Evolutionary conservation across 2,329 filamentous ascomycete species (phyloP), one percentile per base, ranked within the genome.

Genomic region (Thelonectria rubi): DNA sequence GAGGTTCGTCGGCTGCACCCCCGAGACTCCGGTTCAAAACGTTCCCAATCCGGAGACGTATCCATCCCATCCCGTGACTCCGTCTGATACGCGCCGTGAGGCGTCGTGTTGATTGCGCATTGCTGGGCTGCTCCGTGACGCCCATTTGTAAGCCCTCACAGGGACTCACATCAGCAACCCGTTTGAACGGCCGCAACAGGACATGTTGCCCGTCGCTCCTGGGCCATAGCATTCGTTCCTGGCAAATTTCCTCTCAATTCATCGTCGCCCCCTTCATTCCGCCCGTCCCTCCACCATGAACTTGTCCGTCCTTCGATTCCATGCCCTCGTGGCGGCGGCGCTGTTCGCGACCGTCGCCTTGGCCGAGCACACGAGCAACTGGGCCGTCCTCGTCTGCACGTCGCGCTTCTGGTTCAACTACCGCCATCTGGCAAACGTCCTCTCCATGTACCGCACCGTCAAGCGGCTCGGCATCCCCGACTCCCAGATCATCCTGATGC

Each of bases 381-480:
- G 95, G 95, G 95, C 95, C 10, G 95, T 99, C 64, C 89, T 99
- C n/a, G 95, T 99, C 61, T 95, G 92, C 67, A 99, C 95, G 6
- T 99, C 95, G 55, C 91, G 95, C 55, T 99, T 99, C 84, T 99
- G 95, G 95, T 99, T 99, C 88, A 99, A 99, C 81, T 99, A 99
- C 80, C 91, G 95, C 60, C 95, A 99, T 78, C 90, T 99, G 54
- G 94, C 95, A 77, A 99, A 99, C 80, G 95, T 97, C 17, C 88
- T 99, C 63, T 97, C 94, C 62, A 89, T 99, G 66, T 99, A 99
- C 80, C 92, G 95, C 60, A 99, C 95, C 59, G 95, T 99, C 65
- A 99, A 99, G 82, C 92, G 95, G 12, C 88, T 99, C 39, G 95
- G 95, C 49, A 99, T 99, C 62, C 95, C 95, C 37, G 95, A 99